Evolutionary conservation across 2,329 filamentous ascomycete genomes (phyloP).

Genomic region (Neofusicoccum parvum): DNA sequence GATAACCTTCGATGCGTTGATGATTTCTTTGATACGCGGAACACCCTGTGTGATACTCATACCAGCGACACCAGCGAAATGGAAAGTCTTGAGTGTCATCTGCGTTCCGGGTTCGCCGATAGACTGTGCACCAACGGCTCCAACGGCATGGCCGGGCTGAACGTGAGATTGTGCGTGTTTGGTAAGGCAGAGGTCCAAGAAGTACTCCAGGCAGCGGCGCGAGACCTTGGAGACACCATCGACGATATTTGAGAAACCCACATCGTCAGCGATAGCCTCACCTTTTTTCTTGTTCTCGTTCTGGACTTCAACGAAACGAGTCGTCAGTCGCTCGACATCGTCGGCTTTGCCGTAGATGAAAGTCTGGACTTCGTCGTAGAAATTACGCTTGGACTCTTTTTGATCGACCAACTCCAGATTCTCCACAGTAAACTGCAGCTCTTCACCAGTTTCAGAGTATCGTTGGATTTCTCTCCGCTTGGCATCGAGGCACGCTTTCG

Average conservation of each 20-base stretch:
- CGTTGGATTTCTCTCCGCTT: slow-evolving; percentile 64
- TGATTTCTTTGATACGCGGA: slow-evolving; percentile 99
- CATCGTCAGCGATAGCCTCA: slow-evolving; percentile 1
- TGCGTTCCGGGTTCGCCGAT: slow-evolving; percentile 98
- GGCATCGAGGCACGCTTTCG: slow-evolving; percentile 66
- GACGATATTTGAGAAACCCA: slow-evolving; percentile 19
- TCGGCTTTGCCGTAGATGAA: slow-evolving; percentile 68
- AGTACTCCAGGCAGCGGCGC: slow-evolving; percentile 68
- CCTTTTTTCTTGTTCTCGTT: slow-evolving; percentile 26
- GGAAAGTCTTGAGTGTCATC: slow-evolving; percentile 99
- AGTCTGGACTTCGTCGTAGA: slow-evolving; percentile 74
- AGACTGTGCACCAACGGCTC: slow-evolving; percentile 93
- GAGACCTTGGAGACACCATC: slow-evolving; percentile 86
- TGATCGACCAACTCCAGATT: slow-evolving; percentile 57
- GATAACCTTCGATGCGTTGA: slow-evolving; percentile 94
- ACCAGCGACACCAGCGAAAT: slow-evolving; percentile 98
- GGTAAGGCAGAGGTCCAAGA: slow-evolving; percentile 78
- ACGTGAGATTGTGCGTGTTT: slow-evolving; percentile 92
- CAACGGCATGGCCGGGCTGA: slow-evolving; percentile 93
- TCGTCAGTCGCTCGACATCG: slow-evolving; percentile 36
- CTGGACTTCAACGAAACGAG: slow-evolving; percentile 48
- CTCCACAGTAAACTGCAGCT: slow-evolving; percentile 34
- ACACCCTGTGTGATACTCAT: slow-evolving; percentile 99
- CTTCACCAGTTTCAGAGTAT: slow-evolving; percentile 30
- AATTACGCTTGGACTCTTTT: slow-evolving; percentile 76